Base-by-base conservation (phyloP, 148 eudicot species). In the Rhododendron griersonianum region DNA sequence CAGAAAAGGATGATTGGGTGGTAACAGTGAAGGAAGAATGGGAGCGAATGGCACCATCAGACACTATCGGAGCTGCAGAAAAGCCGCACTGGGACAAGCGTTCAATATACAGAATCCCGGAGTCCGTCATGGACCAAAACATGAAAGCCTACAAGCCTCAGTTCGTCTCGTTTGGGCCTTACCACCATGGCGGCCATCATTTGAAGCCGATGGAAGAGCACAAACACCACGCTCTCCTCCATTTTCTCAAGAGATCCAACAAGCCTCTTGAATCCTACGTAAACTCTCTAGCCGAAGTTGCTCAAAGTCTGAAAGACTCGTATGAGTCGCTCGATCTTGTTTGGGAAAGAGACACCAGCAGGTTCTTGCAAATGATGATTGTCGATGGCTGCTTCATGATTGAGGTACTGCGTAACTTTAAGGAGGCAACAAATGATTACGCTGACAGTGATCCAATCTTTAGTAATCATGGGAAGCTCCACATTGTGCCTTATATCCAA, bases 331-430 rank as follows among this genome's bases (percentile, higher is more conserved):
- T 91, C 2, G 90, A 85, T 37, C 77, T 21, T 6, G 18, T 9
- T 35, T 91, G 89, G 91, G 81, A 84, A 44, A 0, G 33, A 3
- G 85, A 90, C 18, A 78, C 84, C 0, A 39, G 81, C 7, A 18
- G 33, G 11, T 91, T 91, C 78, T 18, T 91, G 86, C 51, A 86
- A 84, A 16, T 91, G 81, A 90, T 91, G 93, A 90, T 91, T 16
- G 13, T 88, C 0, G 93, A 91, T 59, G 93, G 91, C 4, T 91
- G 91, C 85, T 91, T 91, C 83, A 87, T 91, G 85, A 82, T 91
- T 14, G 93, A 91, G 80, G 51, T 91, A 16, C 37, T 91, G 86
- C 88, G 87, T 4, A 33, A 45, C 1, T 80, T 84, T 39, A 65
- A 33, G 7, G 35, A 53, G 28, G 33, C 8, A 13, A 5, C 16